Conservation (phyloP, 1,284 basidiomycete genomes). For the Ceratorhiza oryzae-sativae region DNA sequence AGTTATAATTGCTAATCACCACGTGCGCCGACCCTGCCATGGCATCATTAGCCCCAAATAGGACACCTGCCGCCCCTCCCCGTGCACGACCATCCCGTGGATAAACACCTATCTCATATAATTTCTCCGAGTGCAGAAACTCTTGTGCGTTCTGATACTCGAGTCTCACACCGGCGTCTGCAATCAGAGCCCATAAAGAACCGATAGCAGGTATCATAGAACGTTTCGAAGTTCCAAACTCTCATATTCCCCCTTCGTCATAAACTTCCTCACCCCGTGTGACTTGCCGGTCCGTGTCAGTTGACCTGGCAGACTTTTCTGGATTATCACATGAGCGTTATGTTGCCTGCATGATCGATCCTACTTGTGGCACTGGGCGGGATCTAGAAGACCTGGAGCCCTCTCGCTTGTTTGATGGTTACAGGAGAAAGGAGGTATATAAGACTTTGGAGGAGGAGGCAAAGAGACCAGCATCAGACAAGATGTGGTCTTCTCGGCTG, state of each 20-base stretch:
- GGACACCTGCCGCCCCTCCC: neutral
- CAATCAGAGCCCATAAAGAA: too few relatives aligned
- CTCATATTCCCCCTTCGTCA: constrained; percentile 8
- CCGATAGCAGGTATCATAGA: too few relatives aligned
- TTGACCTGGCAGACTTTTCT: constrained; percentile 21
- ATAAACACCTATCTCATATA: neutral
- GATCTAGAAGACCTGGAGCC: constrained; percentile 10
- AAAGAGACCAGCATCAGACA: neutral
- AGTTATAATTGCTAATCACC: too few relatives aligned
- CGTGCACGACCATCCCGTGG: neutral
- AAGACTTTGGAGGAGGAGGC: neutral
- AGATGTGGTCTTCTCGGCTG: constrained; percentile 19
- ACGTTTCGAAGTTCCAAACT: too few relatives aligned
- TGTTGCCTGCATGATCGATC: neutral
- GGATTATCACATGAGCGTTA: constrained; percentile 4
- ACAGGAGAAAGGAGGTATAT: constrained; percentile 2
- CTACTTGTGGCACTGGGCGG: neutral
- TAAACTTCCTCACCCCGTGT: constrained; percentile 23
- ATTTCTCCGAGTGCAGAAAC: constrained; percentile 2
- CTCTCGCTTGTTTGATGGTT: constrained; percentile 3
- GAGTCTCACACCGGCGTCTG: neutral
- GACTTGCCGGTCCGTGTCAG: constrained; percentile 25
- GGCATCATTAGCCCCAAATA: neutral
- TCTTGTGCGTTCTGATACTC: neutral
- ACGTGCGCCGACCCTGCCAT: too few relatives aligned